These are phyloP conservation scores for Arctium minus DNA, from an alignment of 129 eudicot species.

Conservation along the genomic window DNA sequence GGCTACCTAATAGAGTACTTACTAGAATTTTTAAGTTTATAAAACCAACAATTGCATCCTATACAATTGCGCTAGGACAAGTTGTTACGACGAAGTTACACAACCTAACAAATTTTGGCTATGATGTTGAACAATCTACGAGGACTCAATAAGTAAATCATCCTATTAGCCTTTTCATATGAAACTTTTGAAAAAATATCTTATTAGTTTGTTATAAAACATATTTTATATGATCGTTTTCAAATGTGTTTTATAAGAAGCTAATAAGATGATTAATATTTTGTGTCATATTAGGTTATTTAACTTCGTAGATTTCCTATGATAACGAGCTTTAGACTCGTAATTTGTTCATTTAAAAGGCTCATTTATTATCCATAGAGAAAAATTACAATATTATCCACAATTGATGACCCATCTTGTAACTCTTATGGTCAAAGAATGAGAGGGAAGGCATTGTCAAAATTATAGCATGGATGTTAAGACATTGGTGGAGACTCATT, in stretches of 20 bases:
- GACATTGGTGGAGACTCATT: conserved; percentile 1
- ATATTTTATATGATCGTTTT: not conserved
- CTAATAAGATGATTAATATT: not conserved
- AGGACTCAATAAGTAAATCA: no score
- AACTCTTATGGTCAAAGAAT: not conserved
- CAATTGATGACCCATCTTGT: not conserved
- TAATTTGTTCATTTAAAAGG: not conserved
- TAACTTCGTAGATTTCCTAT: not conserved
- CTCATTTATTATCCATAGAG: not conserved
- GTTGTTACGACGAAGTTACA: no score
- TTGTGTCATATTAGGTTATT: not conserved
- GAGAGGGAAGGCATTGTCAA: not conserved
- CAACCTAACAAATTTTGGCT: no score
- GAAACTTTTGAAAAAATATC: no score
- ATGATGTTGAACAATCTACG: no score
- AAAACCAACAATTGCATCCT: no score
- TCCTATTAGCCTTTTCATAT: no score
- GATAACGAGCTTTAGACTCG: not conserved
- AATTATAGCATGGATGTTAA: not conserved
- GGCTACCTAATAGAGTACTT: no score
- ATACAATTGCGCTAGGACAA: no score
- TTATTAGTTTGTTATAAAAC: not conserved
- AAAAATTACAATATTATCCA: not conserved
- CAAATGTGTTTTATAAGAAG: not conserved
- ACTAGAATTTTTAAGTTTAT: no score